Evolutionary conservation across 768 basidiomycete species (phyloP), one percentile per base, ranked within the genome.

Genomic region (Kwoniella dejecticola): DNA sequence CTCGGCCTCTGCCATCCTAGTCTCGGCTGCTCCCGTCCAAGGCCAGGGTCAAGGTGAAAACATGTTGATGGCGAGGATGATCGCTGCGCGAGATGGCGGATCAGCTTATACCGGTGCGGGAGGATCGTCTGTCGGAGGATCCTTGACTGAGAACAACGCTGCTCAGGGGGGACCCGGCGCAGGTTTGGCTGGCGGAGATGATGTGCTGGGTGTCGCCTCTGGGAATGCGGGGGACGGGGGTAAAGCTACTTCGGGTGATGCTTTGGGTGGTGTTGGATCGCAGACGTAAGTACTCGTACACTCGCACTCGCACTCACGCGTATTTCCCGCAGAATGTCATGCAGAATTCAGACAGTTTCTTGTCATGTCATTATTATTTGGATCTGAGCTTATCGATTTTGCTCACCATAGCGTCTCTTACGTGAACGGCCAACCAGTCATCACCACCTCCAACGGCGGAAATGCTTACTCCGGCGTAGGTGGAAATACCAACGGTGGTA

Each of bases 171-270:
- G 50, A 17, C 38, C 40, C 21, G 21, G 52, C 10, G 52, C 48
- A 15, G 48, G 49, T 30, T 29, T 53, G 12, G 46, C 52, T 2
- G 60, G 60, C 19, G 53, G 53, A 2, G 67, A 52, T 38, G 50
- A 59, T 15, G 23, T 64, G 17, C 29, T 69, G 11, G 61, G 65
- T 31, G 52, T 66, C 27, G 64, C 52, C 23, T 56, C 52, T 17
- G 66, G 63, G n/a, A 69, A 69, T 63, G 70, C 68, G 8, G 70
- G 70, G 17, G 66, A 69, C 57, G 70, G 70, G 27, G 70, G 70
- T n/a, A 72, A 67, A 36, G 70, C 70, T 17, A 65, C 60, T 44
- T 66, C 64, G 15, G 70, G 70, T 24, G 64, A 62, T 31, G 70
- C 70, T 31, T 17, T 64, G 40, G 70, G 70, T 15, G 70, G 70